Base-by-base conservation (phyloP, 2,329 filamentous ascomycete species). In the Apiospora kogelbergensis region DNA sequence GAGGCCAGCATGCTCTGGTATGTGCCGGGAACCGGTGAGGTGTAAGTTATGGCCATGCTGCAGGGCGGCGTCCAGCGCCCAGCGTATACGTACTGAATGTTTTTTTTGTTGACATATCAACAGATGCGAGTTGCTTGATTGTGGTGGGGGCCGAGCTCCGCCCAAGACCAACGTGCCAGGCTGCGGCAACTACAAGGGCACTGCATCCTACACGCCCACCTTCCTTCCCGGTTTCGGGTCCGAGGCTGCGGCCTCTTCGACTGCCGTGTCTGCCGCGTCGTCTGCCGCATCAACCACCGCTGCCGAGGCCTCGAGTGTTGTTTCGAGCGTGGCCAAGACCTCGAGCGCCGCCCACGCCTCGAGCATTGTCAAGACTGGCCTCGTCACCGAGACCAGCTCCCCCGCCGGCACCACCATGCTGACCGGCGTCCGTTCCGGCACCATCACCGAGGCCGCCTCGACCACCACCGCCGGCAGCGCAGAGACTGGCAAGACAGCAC, bases 111-210 rank as follows among this genome's bases (percentile, higher is more conserved):
- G 63, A 65, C 37, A 9, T 22, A 10, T 9, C 37, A 64, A 64
- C 63, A 65, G 63, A 41, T 92, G 90, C 84, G 82, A 82, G 13
- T 76, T 88, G 71, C 83, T 89, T 73, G 90, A 92, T 84, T 92
- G 90, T 79, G 90, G 90, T 69, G 90, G 90, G 72, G 90, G 89
- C 68, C 84, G 86, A 63, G 90, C 89, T 10, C 88, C 90, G 3
- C 86, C 88, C 70, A 91, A 89, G 82, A 88, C 86, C 20, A 85
- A 84, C 33, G 85, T 89, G 26, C 90, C 90, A 0, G 90, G 89
- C 2, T 92, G 90, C 75, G 75, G 78, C 2, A 74, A 68, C 4
- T 90, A 91, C 81, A 74, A 76, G 2, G 89, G 88, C 71, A 88
- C 87, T 33, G 85, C 80, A 20, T 85, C 84, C 15, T 87, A 88